Conservation (phyloP, 768 basidiomycete genomes). For the Calocera cornea region DNA sequence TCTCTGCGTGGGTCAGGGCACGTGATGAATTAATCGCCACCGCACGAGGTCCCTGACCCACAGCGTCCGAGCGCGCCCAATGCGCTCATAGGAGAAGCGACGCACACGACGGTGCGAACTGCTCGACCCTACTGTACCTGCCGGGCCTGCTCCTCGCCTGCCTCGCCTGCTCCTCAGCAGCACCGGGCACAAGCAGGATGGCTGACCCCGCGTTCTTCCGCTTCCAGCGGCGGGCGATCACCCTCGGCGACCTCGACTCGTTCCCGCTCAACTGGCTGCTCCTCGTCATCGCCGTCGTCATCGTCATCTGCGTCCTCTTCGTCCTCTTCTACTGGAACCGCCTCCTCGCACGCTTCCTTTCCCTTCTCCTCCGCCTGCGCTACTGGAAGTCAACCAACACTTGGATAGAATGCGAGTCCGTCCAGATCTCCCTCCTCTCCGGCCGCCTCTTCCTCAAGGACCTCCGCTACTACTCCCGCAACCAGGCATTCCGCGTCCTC, state of each 20-base stretch:
- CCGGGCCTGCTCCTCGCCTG: no score
- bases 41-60: background rate
- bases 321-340: slow-evolving; percentile 88
- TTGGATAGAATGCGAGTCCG: slow-evolving; percentile 80
- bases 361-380: slow-evolving; percentile 48
- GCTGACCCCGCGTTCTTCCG: background rate
- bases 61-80: background rate
- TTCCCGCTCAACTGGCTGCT: slow-evolving; percentile 10
- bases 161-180: background rate
- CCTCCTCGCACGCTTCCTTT: slow-evolving; percentile 54
- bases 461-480: slow-evolving; percentile 78
- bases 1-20: background rate
- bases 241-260: background rate
- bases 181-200: background rate
- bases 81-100: background rate
- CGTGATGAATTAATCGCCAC: background rate
- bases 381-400: slow-evolving; percentile 67
- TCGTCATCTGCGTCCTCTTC: slow-evolving; percentile 27
- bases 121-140: no score
- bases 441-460: slow-evolving; percentile 84
- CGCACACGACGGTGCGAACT: background rate
- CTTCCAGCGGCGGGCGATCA: background rate
- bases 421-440: slow-evolving; percentile 78
- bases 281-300: slow-evolving; percentile 15
- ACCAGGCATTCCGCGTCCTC: slow-evolving; percentile 72